Evolutionary conservation across 176 grass and related monocot genomes (phyloP), one percentile per base, ranked within the genome.

Genomic region (Stipa capillata): DNA sequence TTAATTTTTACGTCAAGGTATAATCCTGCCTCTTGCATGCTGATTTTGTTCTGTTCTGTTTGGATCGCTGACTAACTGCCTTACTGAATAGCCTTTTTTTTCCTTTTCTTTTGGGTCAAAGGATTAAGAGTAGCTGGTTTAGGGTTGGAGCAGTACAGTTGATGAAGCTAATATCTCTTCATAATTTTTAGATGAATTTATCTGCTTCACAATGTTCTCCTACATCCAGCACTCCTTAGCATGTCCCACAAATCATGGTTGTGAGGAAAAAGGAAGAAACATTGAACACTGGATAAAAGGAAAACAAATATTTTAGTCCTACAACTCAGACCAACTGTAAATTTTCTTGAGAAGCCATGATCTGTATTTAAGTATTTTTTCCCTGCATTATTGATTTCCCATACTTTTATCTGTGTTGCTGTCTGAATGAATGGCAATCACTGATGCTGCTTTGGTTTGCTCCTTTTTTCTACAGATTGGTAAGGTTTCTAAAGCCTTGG

Each of bases 1-100:
- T 93, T 80, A 97, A 97, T 84, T 72, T 92, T 18, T 87, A 97
- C 85, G 86, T 86, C 35, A 97, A 99, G 96, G 94, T 93, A 86
- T 15, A 80, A 25, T 65, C 29, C 15, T 49, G 24, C 31, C 49
- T 71, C n/a, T 31, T 48, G 18, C 21, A 5, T 34, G 9, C 18
- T 33, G 35, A 57, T 32, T 69, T 78, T 74, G 4, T 73, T 47
- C 0, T 43, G 58, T 39, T 52, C 7, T 42, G 12, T 1, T 10
- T 44, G 15, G 37, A 43, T 86, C 17, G 13, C 27, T 45, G 66
- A 8, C 66, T 42, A 25, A 25, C 24, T 7, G 51, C 17, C 34
- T 14, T 70, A 64, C 6, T 31, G 55, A 48, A 61, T 72, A 62
- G 18, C 12, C 54, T 79, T 41, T 41, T 27, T n/a, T n/a, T 16